Evolutionary conservation across 129 eudicot genomes (phyloP).

Genomic region (Dittrichia graveolens): DNA sequence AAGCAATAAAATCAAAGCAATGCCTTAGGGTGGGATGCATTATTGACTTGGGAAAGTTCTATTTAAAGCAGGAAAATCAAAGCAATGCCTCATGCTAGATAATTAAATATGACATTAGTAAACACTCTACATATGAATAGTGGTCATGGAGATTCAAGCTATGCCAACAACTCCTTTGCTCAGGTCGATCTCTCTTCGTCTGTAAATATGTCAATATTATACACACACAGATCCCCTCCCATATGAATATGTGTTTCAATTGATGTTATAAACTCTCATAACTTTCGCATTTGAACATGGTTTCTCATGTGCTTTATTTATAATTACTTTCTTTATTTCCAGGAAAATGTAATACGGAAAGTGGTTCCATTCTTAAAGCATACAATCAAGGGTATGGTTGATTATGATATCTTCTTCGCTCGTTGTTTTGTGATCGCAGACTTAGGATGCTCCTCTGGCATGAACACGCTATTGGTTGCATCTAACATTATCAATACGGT

Average conservation of each 20-base stretch:
- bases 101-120: background rate
- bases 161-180: background rate
- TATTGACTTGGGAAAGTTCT: background rate
- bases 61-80: background rate
- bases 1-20: background rate
- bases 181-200: too few relatives aligned
- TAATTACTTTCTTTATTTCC: background rate
- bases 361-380: background rate
- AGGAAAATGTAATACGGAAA: background rate
- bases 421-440: background rate
- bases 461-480: background rate
- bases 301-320: background rate
- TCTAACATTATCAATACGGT: background rate
- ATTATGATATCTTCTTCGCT: background rate
- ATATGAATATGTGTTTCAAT: too few relatives aligned
- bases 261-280: background rate
- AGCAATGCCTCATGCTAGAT: too few relatives aligned
- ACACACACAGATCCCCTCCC: too few relatives aligned
- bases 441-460: background rate
- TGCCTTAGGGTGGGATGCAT: background rate
- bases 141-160: background rate
- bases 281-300: background rate
- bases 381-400: background rate
- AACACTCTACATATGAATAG: background rate
- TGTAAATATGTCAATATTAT: too few relatives aligned